Evolutionary conservation across 2,329 filamentous ascomycete genomes (phyloP), one percentile per base, ranked within the genome.

Genomic region (Coccinonectria pachysandricola): DNA sequence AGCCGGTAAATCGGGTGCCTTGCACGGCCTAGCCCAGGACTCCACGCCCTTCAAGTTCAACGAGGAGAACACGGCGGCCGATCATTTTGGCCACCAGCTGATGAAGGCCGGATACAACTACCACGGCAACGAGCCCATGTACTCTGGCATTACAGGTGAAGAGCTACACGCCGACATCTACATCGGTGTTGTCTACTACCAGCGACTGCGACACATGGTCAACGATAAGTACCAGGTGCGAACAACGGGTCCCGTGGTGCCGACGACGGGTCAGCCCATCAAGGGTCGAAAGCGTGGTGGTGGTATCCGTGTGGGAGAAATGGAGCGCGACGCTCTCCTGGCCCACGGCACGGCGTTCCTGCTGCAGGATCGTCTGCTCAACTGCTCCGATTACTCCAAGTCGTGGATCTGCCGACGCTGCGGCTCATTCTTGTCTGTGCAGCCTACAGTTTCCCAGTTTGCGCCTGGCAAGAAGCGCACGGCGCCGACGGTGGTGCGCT

Each of bases 161-260:
- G 88, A 96, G 56, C 77, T 98, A 20, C 77, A 78, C 12, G 88
- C 86, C 6, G 91, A 98, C 52, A 96, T 98, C 49, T 98, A 93
- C 61, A 75, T 96, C 33, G 91, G 91, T 23, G 78, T 95, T 8
- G 91, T 98, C 35, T 96, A 96, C 68, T 98, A 98, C 67, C 91
- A 98, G 60, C 79, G 91, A 56, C 71, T 98, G 35, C 72, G 91
- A 54, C 91, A 98, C 77, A 98, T 98, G 91, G 91, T 98, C 30
- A 96, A 95, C 71, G 91, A 98, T 60, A 98, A 98, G 60, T 98
- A 83, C 68, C 91, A 98, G 57, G 91, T 96, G 30, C 78, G 91
- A 57, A 96, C 91, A 3, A 96, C 91, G 0, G 91, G 91, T 29
- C 87, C 87, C 1, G 80, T 95, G 21, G 91, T 91, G 29, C 74